These are phyloP conservation scores for Tephrocybe sp. DNA, from an alignment of 768 basidiomycete species.

Conservation along the genomic window DNA sequence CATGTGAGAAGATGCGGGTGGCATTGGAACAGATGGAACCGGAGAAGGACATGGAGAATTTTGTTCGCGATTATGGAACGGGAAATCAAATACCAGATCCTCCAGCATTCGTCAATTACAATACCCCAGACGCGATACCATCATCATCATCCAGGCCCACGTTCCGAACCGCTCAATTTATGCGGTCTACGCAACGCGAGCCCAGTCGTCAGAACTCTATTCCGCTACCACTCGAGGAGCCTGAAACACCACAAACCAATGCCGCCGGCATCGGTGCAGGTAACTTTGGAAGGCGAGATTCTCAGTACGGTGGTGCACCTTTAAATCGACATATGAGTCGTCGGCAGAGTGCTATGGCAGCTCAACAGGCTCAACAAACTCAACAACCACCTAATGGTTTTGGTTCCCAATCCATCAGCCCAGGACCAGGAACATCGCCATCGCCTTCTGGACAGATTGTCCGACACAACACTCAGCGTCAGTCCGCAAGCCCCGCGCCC, in stretches of 20 bases:
- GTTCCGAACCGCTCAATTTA: constrained; percentile 58
- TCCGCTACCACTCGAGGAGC: constrained; percentile 39
- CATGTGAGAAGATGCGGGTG: constrained; percentile 86
- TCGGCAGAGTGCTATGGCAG: constrained; percentile 13
- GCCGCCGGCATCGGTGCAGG: constrained; percentile 75
- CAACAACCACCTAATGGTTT: constrained; percentile 31
- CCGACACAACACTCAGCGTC: constrained; percentile 22
- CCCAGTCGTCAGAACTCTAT: constrained; percentile 28
- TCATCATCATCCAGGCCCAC: constrained; percentile 56
- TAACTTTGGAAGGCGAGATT: constrained; percentile 35
- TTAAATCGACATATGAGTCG: constrained; percentile 33
- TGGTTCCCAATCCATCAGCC: background rate
- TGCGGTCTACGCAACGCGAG: constrained; percentile 42
- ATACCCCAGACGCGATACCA: constrained; percentile 62
- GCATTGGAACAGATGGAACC: constrained; percentile 89
- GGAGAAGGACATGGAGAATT: constrained; percentile 84
- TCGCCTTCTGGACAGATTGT: constrained; percentile 14
- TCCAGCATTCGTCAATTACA: constrained; percentile 84
- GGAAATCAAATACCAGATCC: constrained; percentile 87
- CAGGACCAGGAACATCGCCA: constrained; percentile 14
- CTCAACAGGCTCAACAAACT: constrained; percentile 21
- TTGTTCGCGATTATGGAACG: constrained; percentile 87
- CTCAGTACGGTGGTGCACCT: constrained; percentile 26
- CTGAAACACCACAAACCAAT: constrained; percentile 40
- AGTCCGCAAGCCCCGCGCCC: constrained; percentile 20